Evolutionary conservation across 441 rosid species (phyloP).

Genomic region (Syzygium malaccense): DNA sequence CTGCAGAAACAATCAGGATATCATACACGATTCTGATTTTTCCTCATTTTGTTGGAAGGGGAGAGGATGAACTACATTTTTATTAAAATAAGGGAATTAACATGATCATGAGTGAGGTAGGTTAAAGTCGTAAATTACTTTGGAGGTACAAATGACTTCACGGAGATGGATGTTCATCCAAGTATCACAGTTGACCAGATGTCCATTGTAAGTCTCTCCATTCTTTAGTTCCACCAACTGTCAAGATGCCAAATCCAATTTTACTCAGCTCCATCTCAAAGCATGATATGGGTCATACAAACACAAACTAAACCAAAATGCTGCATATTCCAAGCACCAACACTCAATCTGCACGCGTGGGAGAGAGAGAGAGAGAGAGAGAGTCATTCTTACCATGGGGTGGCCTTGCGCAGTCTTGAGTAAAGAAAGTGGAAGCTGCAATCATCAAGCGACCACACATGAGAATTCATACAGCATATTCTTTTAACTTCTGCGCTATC

Average conservation of each 20-base stretch:
- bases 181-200: slow-evolving; percentile 91
- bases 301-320: not conserved
- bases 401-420: slow-evolving; percentile 97
- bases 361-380: not conserved
- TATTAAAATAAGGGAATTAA: not conserved
- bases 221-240: slow-evolving; percentile 94
- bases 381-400: slow-evolving; percentile 59
- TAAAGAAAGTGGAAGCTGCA: slow-evolving; percentile 91
- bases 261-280: not conserved
- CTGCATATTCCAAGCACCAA: not conserved
- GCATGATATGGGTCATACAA: not conserved
- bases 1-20: slow-evolving; percentile 25
- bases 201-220: slow-evolving; percentile 97
- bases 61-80: not conserved
- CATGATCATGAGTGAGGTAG: not conserved
- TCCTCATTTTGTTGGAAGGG: not conserved
- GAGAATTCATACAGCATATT: not conserved
- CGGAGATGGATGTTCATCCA: slow-evolving; percentile 99
- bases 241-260: slow-evolving; percentile 7
- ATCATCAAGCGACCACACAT: not conserved
- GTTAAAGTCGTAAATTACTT: slow-evolving; percentile 28
- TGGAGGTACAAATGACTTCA: slow-evolving; percentile 98
- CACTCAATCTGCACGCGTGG: not conserved
- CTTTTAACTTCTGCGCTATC: not conserved
- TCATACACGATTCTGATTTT: not conserved